Evolutionary conservation across 495 filamentous ascomycete species (phyloP), one percentile per base, ranked within the genome.

Genomic region (Penicillium tannophilum): DNA sequence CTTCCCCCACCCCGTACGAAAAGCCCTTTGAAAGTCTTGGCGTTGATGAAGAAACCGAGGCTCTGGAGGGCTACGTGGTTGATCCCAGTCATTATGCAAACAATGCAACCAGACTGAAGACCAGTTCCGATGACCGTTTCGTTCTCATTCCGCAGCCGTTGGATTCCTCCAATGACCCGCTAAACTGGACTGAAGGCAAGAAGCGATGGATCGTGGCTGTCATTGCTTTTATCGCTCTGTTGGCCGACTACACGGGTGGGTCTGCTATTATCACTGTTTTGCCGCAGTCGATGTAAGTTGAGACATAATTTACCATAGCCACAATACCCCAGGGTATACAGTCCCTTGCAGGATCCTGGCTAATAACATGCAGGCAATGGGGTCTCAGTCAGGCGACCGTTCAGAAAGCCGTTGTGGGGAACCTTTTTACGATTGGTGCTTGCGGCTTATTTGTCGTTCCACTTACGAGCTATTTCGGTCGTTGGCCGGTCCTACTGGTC

Each of bases 131-230:
- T 16, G 47, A 48, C 20, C 56, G 48, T 2, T 59, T 39, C n/a
- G 52, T 63, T 17, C 61, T 63, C 11, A 63, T 63, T 3, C 61
- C 61, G 9, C 61, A 63, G 46, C 61, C 61, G 0, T 35, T 52
- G n/a, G 61, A 63, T 12, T 55, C 52, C 10, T 16, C 47, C 20
- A 6, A 48, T 20, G 61, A 63, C 39, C 61, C 61, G 0, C 30
- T 63, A 8, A 63, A 63, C 24, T 63, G 56, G 61, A 53, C 23
- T 2, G 20, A 48, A 8, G 11, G 16, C 5, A 55, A 49, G 19
- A 63, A 63, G 17, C n/a, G 20, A 28, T 16, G 39, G 39, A 59
- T 53, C 14, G 23, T 63, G 3, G 52, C 49, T 7, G 59, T 59
- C 20, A 52, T 63, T 30, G 56, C 61, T 6, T 59, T 56, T 14